Percentiles rank a stretch among this genome's conserved stretches.
Conservation (phyloP, 768 basidiomycete genomes). For the Macrolepiota fuliginosa region DNA sequence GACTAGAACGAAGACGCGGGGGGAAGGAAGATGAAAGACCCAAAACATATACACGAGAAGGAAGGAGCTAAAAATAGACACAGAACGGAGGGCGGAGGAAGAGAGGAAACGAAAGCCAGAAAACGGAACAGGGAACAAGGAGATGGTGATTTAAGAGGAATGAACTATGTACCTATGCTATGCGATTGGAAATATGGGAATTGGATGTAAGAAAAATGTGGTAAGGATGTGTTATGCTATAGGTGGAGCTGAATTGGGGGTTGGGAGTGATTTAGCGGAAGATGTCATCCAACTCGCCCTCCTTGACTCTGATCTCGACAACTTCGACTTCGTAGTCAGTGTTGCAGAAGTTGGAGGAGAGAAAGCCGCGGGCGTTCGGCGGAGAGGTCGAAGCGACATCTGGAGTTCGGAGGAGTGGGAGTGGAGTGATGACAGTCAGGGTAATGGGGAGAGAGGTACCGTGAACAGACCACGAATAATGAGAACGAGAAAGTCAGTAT, state of each 20-base stretch:
- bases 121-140: not conserved
- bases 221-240: not conserved
- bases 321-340: slow-evolving; percentile 85
- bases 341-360: slow-evolving; percentile 63
- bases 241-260: not conserved
- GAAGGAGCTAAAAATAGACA: slow-evolving; percentile 1
- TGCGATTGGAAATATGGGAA: not conserved
- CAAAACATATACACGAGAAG: slow-evolving; percentile 3
- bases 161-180: not conserved
- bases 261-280: slow-evolving; percentile 46
- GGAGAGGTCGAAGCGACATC: slow-evolving; percentile 85
- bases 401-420: slow-evolving; percentile 22
- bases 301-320: slow-evolving; percentile 81
- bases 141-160: not conserved
- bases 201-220: not conserved
- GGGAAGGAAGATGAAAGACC: not conserved
- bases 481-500: slow-evolving; percentile 16
- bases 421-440: slow-evolving; percentile 17
- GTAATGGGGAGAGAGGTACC: not conserved
- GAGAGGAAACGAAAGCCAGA: not conserved
- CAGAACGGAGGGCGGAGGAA: not conserved
- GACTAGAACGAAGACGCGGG: not conserved
- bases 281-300: slow-evolving; percentile 74
- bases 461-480: slow-evolving; percentile 12
- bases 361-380: slow-evolving; percentile 62